Evolutionary conservation across 441 rosid species (phyloP), one percentile per base, ranked within the genome.

Genomic region (Populus tomentosa): DNA sequence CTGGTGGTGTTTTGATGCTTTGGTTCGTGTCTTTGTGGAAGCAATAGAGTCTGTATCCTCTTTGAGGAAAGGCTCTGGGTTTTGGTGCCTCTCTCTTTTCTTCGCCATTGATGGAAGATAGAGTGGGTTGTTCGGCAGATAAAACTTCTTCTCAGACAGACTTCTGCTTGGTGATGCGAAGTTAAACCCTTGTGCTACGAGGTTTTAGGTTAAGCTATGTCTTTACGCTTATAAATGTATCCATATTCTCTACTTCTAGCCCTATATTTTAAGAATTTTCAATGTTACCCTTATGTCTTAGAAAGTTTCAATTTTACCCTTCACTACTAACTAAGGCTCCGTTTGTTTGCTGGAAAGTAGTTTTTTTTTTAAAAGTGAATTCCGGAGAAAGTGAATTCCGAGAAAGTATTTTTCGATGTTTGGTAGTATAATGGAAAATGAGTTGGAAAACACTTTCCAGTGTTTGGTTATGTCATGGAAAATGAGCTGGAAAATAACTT

Each of bases 1-100:
- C 73, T 93, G 97, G 84, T 95, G 97, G 70, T 75, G 87, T 78
- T 90, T 90, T 63, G 87, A 77, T 75, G 85, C 88, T 67, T 90
- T 91, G 77, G 91, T 83, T 67, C 92, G 91, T 32, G 85, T 89
- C 85, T 85, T 91, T 1, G 86, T 72, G 63, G 90, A 88, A 71
- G 82, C 87, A 24, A 86, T 67, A 69, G 91, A 81, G 33, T 63
- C 89, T 18, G 80, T 80, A 80, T 88, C 90, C 5, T 83, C 87
- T 10, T 89, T 78, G 20, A 87, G 80, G 72, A 95, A 95, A 26
- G 94, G 92, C 71, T 88, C 85, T 1, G 90, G 91, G 77, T 93
- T 95, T 66, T 87, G 88, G 66, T 81, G 85, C 77, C 97, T 85
- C 59, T 72, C 79, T 81, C 97, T 87, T 82, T 91, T 91, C 88